Conservation (phyloP, 2,329 filamentous ascomycete genomes). For the Fusarium sp. region DNA sequence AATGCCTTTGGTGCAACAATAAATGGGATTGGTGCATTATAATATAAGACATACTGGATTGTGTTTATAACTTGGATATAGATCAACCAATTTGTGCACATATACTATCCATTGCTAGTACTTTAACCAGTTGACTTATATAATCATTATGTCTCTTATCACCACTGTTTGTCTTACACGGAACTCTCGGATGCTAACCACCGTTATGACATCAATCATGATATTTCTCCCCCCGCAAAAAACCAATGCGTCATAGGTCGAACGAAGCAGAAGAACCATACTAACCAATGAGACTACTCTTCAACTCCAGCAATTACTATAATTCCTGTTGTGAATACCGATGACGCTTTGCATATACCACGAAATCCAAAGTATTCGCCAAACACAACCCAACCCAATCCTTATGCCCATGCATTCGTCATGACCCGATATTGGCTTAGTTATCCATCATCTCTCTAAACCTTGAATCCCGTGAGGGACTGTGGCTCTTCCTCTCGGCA, state of each 20-base stretch:
- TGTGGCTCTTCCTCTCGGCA: constrained; percentile 55
- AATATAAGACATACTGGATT: not conserved
- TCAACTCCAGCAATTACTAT: not conserved
- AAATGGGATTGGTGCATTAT: not conserved
- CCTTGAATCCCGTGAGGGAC: constrained; percentile 66
- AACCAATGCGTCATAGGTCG: constrained; percentile 9
- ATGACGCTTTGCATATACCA: not conserved
- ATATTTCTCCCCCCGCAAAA: not conserved
- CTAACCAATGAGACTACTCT: not conserved
- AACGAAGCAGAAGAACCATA: not conserved
- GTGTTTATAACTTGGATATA: not conserved
- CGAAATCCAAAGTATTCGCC: not conserved
- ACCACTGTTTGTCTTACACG: not conserved
- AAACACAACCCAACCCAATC: not conserved
- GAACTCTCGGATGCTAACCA: not conserved
- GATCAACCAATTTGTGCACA: not conserved
- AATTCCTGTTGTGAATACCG: not conserved
- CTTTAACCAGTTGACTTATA: no score
- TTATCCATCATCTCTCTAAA: constrained; percentile 67
- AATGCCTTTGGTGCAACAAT: not conserved
- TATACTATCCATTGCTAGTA: no score
- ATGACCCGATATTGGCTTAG: constrained; percentile 17
- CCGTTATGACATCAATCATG: constrained; percentile 1
- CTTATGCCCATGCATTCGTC: not conserved
- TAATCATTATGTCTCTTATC: not conserved